Percentiles rank a stretch among this genome's conserved stretches.
These are phyloP conservation scores for Castanospermum australe DNA, from an alignment of 306 rosid species.

Conservation along the genomic window DNA sequence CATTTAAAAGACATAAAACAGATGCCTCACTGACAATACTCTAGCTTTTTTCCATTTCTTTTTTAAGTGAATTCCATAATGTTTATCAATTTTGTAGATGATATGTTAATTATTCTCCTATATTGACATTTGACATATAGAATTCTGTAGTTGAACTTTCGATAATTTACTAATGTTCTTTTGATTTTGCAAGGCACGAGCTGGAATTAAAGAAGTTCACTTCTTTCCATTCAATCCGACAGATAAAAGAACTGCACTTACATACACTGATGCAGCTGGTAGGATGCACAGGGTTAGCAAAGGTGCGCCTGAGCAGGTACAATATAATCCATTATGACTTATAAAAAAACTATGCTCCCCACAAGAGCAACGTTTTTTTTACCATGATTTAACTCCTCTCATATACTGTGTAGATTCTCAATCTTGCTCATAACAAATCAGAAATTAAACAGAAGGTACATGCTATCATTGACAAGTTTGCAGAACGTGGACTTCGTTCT, in stretches of 20 bases:
- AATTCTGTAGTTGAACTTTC: no score
- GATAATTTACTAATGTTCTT: no score
- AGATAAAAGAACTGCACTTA: slow-evolving; percentile 77
- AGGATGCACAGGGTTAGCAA: slow-evolving; percentile 74
- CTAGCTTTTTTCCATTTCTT: background rate
- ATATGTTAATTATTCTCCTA: background rate
- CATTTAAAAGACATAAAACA: background rate
- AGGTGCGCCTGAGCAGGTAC: slow-evolving; percentile 87
- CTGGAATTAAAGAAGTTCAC: slow-evolving; percentile 70
- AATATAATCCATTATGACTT: background rate
- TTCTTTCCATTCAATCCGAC: slow-evolving; percentile 84
- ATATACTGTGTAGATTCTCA: slow-evolving; percentile 54
- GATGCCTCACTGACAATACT: background rate
- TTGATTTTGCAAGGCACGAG: slow-evolving; percentile 57
- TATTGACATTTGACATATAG: background rate
- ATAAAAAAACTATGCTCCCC: background rate
- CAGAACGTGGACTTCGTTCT: slow-evolving; percentile 77
- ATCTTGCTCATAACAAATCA: slow-evolving; percentile 58
- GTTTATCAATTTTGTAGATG: background rate
- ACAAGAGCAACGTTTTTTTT: background rate
- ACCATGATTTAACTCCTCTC: background rate
- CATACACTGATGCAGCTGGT: slow-evolving; percentile 57
- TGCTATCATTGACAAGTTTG: slow-evolving; percentile 61
- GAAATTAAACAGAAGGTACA: slow-evolving; percentile 60
- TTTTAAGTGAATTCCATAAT: background rate